Evolutionary conservation across 306 rosid species (phyloP).

Genomic region (Mimosa pudica): DNA sequence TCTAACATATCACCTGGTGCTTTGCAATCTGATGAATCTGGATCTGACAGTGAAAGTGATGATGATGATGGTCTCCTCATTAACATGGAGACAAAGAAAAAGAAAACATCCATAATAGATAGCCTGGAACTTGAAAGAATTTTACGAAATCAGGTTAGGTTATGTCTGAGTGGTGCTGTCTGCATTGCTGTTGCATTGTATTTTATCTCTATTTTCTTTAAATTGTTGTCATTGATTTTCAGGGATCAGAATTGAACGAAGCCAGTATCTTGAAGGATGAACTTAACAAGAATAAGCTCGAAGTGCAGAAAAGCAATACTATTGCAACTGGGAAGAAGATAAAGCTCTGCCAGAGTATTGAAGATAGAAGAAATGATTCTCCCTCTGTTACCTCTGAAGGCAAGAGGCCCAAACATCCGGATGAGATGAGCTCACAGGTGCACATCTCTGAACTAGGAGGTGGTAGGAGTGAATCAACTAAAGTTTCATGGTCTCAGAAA

Average conservation of each 20-base stretch:
- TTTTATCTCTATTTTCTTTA: conserved; percentile 22
- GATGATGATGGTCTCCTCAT: conserved; percentile 80
- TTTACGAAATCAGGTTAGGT: conserved; percentile 49
- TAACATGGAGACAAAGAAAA: conserved; percentile 53
- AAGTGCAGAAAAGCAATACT: conserved; percentile 35
- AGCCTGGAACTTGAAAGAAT: conserved; percentile 44
- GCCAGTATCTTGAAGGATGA: conserved; percentile 35
- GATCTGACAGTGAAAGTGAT: conserved; percentile 49
- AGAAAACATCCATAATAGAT: conserved; percentile 29
- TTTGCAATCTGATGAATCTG: conserved; percentile 40
- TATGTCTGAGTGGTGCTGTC: conserved; percentile 14
- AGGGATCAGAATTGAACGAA: conserved; percentile 3
- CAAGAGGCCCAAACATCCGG: conserved; percentile 34
- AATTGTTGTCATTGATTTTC: conserved; percentile 34
- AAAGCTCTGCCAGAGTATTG: conserved; percentile 39
- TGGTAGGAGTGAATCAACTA: conserved; percentile 35
- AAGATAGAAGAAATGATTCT: conserved; percentile 32
- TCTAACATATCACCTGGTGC: conserved; percentile 34
- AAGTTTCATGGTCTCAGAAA: conserved; percentile 71
- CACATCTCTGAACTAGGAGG: conserved; percentile 39
- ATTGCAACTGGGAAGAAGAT: conserved; percentile 49
- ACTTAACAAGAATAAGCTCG: conserved; percentile 30
- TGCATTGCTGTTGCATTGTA: conserved; percentile 4
- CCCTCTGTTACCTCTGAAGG: conserved; percentile 36
- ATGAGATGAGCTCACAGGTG: conserved; percentile 37